A percentile compares a stretch with the other conserved stretches of the same genome.
Evolutionary conservation across 2,329 filamentous ascomycete genomes (phyloP).

Genomic region (Penicillium sp.): DNA sequence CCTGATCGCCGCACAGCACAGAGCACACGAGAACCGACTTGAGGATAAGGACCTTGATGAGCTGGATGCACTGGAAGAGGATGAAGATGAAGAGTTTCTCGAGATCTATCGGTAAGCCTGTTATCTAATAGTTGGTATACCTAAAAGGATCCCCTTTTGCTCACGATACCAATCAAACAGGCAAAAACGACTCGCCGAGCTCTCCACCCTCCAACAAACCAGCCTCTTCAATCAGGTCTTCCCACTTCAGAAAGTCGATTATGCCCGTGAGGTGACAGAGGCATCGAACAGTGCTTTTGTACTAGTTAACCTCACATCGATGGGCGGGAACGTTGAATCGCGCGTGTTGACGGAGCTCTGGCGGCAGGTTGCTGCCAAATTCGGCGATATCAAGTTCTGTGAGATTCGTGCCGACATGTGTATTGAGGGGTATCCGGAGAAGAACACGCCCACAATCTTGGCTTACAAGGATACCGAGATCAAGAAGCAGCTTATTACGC

Average conservation of each 20-base stretch:
- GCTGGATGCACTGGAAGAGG: constrained; percentile 87
- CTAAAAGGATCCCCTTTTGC: not conserved
- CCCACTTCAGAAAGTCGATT: constrained; percentile 91
- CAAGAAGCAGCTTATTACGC: constrained; percentile 84
- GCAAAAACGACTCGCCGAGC: constrained; percentile 81
- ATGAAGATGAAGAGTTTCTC: constrained; percentile 90
- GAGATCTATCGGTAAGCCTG: constrained; percentile 68
- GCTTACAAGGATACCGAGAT: constrained; percentile 94
- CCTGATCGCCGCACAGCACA: constrained; percentile 73
- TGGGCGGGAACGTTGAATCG: constrained; percentile 81
- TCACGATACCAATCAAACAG: constrained; percentile 33
- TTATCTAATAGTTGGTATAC: not conserved
- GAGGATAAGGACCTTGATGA: constrained; percentile 95
- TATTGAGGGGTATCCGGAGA: constrained; percentile 93
- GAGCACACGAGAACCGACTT: constrained; percentile 87
- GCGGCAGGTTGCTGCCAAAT: constrained; percentile 78
- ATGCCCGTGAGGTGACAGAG: constrained; percentile 86
- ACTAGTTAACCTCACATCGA: constrained; percentile 77
- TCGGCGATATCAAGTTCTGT: constrained; percentile 95
- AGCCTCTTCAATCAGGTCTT: constrained; percentile 88
- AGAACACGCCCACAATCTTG: constrained; percentile 90
- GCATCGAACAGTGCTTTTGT: constrained; percentile 69
- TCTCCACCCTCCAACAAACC: constrained; percentile 71
- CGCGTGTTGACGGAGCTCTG: constrained; percentile 80
- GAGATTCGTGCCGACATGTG: constrained; percentile 90